Percentiles rank a stretch among this genome's conserved stretches.
These are phyloP conservation scores for Colletotrichum sp. DNA, from an alignment of 2,329 filamentous ascomycete species.

Conservation along the genomic window DNA sequence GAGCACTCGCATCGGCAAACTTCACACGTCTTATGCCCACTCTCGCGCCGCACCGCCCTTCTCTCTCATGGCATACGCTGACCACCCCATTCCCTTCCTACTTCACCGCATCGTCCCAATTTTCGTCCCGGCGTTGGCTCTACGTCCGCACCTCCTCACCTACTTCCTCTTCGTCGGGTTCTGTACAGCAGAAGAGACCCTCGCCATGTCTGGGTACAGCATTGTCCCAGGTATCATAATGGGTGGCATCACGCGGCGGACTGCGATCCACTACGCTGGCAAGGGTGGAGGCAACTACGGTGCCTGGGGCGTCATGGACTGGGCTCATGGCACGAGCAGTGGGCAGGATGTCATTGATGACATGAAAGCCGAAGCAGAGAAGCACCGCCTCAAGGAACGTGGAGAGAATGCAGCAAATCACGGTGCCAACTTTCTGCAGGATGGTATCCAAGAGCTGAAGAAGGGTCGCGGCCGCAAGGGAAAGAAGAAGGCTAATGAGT, in stretches of 20 bases:
- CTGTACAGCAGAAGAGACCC: slow-evolving; percentile 69
- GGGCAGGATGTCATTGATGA: slow-evolving; percentile 60
- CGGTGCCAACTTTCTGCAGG: slow-evolving; percentile 36
- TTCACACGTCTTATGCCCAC: slow-evolving; percentile 56
- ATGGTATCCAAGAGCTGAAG: slow-evolving; percentile 27
- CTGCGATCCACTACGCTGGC: slow-evolving; percentile 59
- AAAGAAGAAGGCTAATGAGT: slow-evolving; percentile 16
- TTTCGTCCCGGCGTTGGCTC: slow-evolving; percentile 67
- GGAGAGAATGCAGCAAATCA: slow-evolving; percentile 36
- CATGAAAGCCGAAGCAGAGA: slow-evolving; percentile 59
- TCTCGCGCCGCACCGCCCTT: slow-evolving; percentile 60
- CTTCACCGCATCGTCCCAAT: slow-evolving; percentile 68
- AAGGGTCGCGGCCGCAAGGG: slow-evolving; percentile 26
- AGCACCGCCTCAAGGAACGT: slow-evolving; percentile 55
- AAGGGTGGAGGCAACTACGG: slow-evolving; percentile 65
- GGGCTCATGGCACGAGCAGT: slow-evolving; percentile 60
- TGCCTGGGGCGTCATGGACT: slow-evolving; percentile 67
- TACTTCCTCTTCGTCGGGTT: slow-evolving; percentile 70
- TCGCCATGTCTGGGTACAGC: slow-evolving; percentile 72
- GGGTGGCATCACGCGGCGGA: slow-evolving; percentile 52
- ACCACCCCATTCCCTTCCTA: slow-evolving; percentile 71
- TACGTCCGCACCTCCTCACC: slow-evolving; percentile 75
- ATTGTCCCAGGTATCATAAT: slow-evolving; percentile 59
- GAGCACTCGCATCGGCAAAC: slow-evolving; percentile 38
- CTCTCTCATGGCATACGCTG: slow-evolving; percentile 67